These are phyloP conservation scores for Candida succiphila DNA, from an alignment of 805 yeast genomes.

Conservation along the genomic window DNA sequence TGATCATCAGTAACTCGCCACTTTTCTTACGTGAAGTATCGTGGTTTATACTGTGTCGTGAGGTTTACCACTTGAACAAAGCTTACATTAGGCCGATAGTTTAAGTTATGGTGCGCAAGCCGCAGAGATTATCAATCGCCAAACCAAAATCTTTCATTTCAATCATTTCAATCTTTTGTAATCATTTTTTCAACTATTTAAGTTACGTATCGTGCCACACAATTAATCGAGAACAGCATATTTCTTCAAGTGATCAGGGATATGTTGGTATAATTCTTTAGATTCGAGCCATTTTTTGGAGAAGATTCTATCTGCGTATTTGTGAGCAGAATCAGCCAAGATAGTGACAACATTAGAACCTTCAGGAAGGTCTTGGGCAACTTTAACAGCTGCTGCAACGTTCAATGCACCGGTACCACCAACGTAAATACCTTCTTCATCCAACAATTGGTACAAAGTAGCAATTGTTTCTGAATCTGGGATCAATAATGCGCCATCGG, in stretches of 20 bases:
- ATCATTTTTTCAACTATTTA: no score
- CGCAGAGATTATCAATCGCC: no score
- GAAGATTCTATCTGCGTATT: slow-evolving; percentile 76
- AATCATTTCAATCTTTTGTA: neutral
- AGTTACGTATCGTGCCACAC: neutral
- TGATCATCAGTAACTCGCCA: slow-evolving; percentile 22
- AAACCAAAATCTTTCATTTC: no score
- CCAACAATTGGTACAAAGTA: slow-evolving; percentile 75
- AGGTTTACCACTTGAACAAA: slow-evolving; percentile 67
- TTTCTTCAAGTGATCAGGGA: slow-evolving; percentile 64
- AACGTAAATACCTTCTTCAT: slow-evolving; percentile 82
- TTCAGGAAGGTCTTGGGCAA: slow-evolving; percentile 70
- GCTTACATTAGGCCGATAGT: slow-evolving; percentile 37
- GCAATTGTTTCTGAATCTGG: slow-evolving; percentile 74
- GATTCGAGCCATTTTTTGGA: slow-evolving; percentile 66
- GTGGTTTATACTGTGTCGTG: slow-evolving; percentile 83
- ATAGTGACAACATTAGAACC: slow-evolving; percentile 77
- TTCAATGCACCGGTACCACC: slow-evolving; percentile 91
- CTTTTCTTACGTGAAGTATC: slow-evolving; percentile 55
- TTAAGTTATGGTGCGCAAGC: neutral
- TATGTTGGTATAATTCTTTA: slow-evolving; percentile 52
- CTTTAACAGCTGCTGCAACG: slow-evolving; percentile 78
- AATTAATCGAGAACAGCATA: slow-evolving; percentile 42
- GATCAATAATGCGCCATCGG: slow-evolving; percentile 74
- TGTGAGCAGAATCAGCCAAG: slow-evolving; percentile 86